Evolutionary conservation across 306 rosid species (phyloP).

Genomic region (Lathyrus aphaca): DNA sequence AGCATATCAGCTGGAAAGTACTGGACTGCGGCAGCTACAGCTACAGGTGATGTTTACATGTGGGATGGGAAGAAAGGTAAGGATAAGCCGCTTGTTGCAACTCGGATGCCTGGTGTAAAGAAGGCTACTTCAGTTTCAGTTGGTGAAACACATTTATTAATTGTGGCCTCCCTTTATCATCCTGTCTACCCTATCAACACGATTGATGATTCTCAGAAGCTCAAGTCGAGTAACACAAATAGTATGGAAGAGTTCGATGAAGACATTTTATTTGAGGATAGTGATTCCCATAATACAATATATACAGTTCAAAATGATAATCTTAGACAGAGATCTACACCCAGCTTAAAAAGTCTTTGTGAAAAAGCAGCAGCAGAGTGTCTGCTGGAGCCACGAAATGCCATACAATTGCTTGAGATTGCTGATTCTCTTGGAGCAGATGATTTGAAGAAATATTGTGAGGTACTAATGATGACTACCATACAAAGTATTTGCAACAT

Average conservation of each 20-base stretch:
- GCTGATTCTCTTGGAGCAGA: slow-evolving; percentile 84
- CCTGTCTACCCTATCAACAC: slow-evolving; percentile 58
- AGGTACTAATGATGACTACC: slow-evolving; percentile 55
- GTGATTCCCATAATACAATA: slow-evolving; percentile 46
- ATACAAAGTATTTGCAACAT: slow-evolving; percentile 12
- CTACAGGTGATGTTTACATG: slow-evolving; percentile 85
- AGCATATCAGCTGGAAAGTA: slow-evolving; percentile 90
- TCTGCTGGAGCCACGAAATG: slow-evolving; percentile 95
- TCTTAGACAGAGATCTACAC: slow-evolving; percentile 48
- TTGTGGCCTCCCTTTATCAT: slow-evolving; percentile 81
- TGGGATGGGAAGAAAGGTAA: slow-evolving; percentile 92
- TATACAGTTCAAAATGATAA: slow-evolving; percentile 45
- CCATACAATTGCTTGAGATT: slow-evolving; percentile 83
- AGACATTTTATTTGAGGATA: slow-evolving; percentile 64
- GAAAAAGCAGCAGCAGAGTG: slow-evolving; percentile 84
- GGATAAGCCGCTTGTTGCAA: slow-evolving; percentile 75
- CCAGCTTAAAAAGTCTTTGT: slow-evolving; percentile 86
- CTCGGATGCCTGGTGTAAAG: slow-evolving; percentile 84
- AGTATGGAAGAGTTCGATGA: slow-evolving; percentile 68
- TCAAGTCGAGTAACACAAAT: slow-evolving; percentile 44
- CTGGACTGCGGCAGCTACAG: slow-evolving; percentile 85
- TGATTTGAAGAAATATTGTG: slow-evolving; percentile 81
- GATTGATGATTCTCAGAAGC: slow-evolving; percentile 50
- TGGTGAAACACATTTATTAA: slow-evolving; percentile 88
- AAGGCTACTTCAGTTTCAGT: slow-evolving; percentile 85